phyloP scores from a whole-genome alignment of 352 stramenopile species.

The Peronospora farinosa region DNA sequence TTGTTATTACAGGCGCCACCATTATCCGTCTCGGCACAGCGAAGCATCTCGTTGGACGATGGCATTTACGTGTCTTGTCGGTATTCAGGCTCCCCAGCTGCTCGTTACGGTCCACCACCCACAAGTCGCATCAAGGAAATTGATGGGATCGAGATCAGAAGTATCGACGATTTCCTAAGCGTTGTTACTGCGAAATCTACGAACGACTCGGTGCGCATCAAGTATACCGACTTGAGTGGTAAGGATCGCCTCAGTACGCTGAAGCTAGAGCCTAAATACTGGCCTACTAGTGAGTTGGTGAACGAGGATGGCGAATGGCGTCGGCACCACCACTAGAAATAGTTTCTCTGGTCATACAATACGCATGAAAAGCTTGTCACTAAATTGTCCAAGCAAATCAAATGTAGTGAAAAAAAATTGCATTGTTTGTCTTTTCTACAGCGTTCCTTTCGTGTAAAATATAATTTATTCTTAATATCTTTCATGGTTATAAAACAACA shows the following conservation, averaged over 20 bases:
- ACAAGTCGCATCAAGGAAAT: constrained; percentile 89
- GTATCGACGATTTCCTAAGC: constrained; percentile 85
- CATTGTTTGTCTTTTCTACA: no score
- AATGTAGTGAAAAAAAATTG: neutral
- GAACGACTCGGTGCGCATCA: constrained; percentile 81
- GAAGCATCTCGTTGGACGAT: constrained; percentile 75
- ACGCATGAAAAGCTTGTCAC: neutral
- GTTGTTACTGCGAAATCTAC: constrained; percentile 54
- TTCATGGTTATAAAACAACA: no score
- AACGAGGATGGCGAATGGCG: constrained; percentile 75
- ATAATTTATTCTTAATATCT: no score
- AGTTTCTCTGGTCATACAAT: neutral
- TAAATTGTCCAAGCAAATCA: neutral
- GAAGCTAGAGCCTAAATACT: constrained; percentile 88
- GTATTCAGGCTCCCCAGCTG: constrained; percentile 83
- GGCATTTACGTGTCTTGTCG: constrained; percentile 83
- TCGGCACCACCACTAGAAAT: constrained; percentile 40
- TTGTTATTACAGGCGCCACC: constrained; percentile 86
- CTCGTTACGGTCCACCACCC: constrained; percentile 82
- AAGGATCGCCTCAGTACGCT: constrained; percentile 84
- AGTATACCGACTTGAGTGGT: constrained; percentile 84
- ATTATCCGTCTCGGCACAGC: constrained; percentile 78
- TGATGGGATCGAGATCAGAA: constrained; percentile 80
- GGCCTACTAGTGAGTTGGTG: constrained; percentile 83
- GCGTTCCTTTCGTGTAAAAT: no score